Base-by-base conservation (phyloP, 2,329 filamentous ascomycete genomes). In the Trichoderma oligosporum region DNA sequence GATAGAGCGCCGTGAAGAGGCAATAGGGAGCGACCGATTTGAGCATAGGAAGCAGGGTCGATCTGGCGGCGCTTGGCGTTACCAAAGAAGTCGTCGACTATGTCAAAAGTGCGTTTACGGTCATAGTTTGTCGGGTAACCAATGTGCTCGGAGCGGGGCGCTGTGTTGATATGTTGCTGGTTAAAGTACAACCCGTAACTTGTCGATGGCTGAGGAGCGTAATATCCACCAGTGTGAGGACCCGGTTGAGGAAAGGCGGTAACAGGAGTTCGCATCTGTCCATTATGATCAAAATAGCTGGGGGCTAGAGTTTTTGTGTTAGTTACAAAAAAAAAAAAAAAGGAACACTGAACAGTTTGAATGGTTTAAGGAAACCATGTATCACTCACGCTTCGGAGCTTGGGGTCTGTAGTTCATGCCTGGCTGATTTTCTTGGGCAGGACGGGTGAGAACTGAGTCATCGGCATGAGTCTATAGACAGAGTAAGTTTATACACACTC, bases 51-150 rank as follows among this genome's bases (percentile, higher is more conserved):
- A 54, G 82, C 82, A 3, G 92, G 89, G 70, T 97, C 91, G 64
- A 97, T 88, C 66, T 91, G 86, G 68, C 91, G 88, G 66, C 92
- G 89, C 80, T 97, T 97, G 64, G 91, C 86, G 70, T 89, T 91
- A 64, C 89, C 90, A 64, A 97, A 96, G 76, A 97, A 96, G 70
- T 96, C 91, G 69, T 96, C 93, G 59, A 97, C 78, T 58, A 89
- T 88, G 67, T 97, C 91, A 64, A 87, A 89, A n/a, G 85, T 84
- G 61, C 91, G 89, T 76, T 93, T 94, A 68, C 89, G 85, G 64
- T 84, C 82, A 68, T 93, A 89, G 67, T 87, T 76, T 31, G 70
- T 68, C 52, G 74, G 70, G 68, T 87, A 86, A 61, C 81, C 81
- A 60, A 88, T 78, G 68, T 88, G 87, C 65, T 86, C 85, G 53